A percentile compares a stretch with the other conserved stretches of the same genome.
These are phyloP conservation scores for Beauveria australis DNA, from an alignment of 2,329 filamentous ascomycete species.

Conservation along the genomic window DNA sequence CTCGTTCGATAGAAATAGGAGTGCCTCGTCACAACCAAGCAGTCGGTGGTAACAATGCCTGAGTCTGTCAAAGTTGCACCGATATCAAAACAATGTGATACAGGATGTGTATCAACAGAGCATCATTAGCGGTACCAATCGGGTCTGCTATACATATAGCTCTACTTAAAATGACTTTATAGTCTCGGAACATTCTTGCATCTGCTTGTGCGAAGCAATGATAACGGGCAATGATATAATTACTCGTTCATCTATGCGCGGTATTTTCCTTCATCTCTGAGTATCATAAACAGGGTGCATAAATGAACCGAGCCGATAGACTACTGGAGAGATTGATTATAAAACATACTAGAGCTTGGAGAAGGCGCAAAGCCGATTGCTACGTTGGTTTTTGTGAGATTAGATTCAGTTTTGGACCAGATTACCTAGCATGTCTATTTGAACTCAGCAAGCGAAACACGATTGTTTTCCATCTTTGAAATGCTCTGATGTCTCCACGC, in stretches of 20 bases:
- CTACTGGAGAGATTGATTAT: neutral
- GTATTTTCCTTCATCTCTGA: neutral
- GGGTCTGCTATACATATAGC: neutral
- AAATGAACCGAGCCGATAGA: neutral
- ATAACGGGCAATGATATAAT: neutral
- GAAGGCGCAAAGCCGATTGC: neutral
- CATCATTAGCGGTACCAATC: neutral
- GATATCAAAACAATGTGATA: neutral
- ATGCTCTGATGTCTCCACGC: neutral
- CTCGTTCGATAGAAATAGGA: neutral
- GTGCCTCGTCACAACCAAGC: neutral
- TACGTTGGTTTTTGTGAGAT: neutral
- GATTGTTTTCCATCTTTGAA: neutral
- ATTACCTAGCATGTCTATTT: neutral
- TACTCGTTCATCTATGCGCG: neutral
- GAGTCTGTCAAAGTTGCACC: too few relatives aligned
- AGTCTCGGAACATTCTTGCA: too few relatives aligned
- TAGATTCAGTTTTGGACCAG: neutral
- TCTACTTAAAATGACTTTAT: neutral
- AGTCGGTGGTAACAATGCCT: neutral
- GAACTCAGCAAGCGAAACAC: neutral
- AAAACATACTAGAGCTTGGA: neutral
- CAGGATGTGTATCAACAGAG: neutral
- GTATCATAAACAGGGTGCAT: neutral
- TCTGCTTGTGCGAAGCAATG: neutral